Conservation (phyloP, 1,284 basidiomycete genomes). For the Cutaneotrichosporon sp. region DNA sequence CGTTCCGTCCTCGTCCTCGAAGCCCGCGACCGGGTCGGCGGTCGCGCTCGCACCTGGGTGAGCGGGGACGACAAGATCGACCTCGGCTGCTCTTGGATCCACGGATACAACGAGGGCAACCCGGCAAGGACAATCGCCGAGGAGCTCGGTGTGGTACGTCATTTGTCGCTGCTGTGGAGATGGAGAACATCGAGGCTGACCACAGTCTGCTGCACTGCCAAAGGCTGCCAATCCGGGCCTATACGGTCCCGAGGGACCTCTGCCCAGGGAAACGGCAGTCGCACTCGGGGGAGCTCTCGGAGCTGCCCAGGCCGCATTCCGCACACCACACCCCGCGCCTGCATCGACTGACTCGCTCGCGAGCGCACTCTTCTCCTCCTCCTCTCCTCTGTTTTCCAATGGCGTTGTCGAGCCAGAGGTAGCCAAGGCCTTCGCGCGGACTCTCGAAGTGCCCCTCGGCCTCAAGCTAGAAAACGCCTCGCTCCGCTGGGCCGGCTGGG, state of each 20-base stretch:
- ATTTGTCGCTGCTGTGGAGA: no score
- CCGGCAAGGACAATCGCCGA: conserved; percentile 49
- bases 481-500: conserved; percentile 48
- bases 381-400: conserved; percentile 31
- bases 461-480: conserved; percentile 48
- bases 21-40: conserved; percentile 52
- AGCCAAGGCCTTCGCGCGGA: conserved; percentile 44
- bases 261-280: conserved; percentile 20
- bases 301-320: conserved; percentile 32
- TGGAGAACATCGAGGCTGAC: not conserved
- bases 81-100: conserved; percentile 53
- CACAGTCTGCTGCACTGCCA: conserved; percentile 35
- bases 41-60: conserved; percentile 50
- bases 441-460: conserved; percentile 52
- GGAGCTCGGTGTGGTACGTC: conserved; percentile 45
- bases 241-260: conserved; percentile 38
- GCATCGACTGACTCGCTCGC: conserved; percentile 34
- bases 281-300: conserved; percentile 31
- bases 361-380: conserved; percentile 40
- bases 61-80: conserved; percentile 40
- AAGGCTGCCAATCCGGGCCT: conserved; percentile 37
- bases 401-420: not conserved
- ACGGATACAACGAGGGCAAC: conserved; percentile 52
- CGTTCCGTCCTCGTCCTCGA: conserved; percentile 51
- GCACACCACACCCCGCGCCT: conserved; percentile 34